Evolutionary conservation across 371 early-diverging fungal genomes (phyloP).

Genomic region (Globomyces sp.): DNA sequence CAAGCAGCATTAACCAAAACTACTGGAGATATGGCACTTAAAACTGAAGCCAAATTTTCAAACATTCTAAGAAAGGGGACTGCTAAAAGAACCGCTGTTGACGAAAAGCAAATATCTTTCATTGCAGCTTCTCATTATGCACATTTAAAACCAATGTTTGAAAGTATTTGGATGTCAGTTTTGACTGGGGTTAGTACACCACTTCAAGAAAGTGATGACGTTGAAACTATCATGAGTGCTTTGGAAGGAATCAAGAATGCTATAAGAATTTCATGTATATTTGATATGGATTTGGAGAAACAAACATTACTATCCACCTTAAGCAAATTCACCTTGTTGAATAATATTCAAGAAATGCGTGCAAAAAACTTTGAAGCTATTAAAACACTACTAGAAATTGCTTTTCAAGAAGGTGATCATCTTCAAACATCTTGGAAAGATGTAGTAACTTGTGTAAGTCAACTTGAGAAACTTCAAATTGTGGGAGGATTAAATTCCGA

Average conservation of each 20-base stretch:
- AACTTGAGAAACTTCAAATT: conserved; percentile 68
- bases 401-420: conserved; percentile 75
- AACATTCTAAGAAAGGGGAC: conserved; percentile 34
- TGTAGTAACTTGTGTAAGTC: conserved; percentile 81
- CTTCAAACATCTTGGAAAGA: conserved; percentile 86
- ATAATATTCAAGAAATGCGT: conserved; percentile 74
- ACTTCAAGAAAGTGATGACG: conserved; percentile 78
- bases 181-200: conserved; percentile 82
- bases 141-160: conserved; percentile 92
- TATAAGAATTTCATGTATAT: conserved; percentile 75
- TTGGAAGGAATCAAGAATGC: conserved; percentile 82
- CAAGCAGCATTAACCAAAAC: conserved; percentile 28
- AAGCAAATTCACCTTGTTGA: conserved; percentile 81
- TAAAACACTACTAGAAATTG: conserved; percentile 76
- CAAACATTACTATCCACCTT: conserved; percentile 88
- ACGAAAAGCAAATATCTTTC: conserved; percentile 22
- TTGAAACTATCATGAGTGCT: conserved; percentile 59
- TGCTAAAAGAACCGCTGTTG: conserved; percentile 11
- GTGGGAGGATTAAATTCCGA: conserved; percentile 18
- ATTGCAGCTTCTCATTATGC: conserved; percentile 68
- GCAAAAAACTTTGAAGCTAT: conserved; percentile 90
- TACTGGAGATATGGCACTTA: conserved; percentile 47
- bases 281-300: conserved; percentile 84
- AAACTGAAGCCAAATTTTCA: conserved; percentile 50
- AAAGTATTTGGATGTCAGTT: conserved; percentile 85